Conservation (phyloP, 495 filamentous ascomycete species). For the Pseudomonodictys pantanalensis region DNA sequence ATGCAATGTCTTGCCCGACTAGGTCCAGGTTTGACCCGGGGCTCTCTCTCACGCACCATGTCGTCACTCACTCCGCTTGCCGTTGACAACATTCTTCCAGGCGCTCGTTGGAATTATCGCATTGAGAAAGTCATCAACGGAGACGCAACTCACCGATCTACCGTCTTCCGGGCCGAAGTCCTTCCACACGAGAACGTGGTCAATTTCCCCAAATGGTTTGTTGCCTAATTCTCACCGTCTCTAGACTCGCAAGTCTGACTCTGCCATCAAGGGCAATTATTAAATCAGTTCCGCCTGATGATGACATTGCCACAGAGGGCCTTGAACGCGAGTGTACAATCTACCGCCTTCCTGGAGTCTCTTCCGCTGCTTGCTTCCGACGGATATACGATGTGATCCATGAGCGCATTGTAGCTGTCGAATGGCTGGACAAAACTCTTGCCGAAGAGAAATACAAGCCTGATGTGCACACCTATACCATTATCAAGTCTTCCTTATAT, state of each 20-base stretch:
- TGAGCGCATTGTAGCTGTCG: not conserved
- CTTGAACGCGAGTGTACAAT: not conserved
- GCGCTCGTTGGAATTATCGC: conserved; percentile 7
- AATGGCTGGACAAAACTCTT: conserved; percentile 16
- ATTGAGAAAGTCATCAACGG: not conserved
- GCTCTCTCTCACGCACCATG: conserved; percentile 6
- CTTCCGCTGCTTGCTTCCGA: conserved; percentile 3
- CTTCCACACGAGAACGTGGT: not conserved
- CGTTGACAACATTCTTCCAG: not conserved
- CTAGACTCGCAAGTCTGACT: not conserved
- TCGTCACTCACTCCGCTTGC: conserved; percentile 11
- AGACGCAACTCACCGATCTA: not conserved
- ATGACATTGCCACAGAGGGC: not conserved
- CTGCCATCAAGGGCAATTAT: conserved; percentile 4
- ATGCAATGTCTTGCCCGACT: not conserved
- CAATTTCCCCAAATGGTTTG: not conserved
- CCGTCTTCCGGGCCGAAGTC: conserved; percentile 6
- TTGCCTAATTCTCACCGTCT: not conserved
- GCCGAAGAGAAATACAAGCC: not conserved
- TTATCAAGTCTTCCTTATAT: not conserved
- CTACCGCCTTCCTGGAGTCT: not conserved
- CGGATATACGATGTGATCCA: conserved; percentile 8
- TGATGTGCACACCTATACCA: not conserved
- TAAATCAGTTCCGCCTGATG: conserved; percentile 3
- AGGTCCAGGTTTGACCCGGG: not conserved